Percentiles rank a stretch among this genome's conserved stretches.
These are phyloP conservation scores for Entophlyctis luteolus DNA, from an alignment of 192 early-diverging fungal species.

Conservation along the genomic window DNA sequence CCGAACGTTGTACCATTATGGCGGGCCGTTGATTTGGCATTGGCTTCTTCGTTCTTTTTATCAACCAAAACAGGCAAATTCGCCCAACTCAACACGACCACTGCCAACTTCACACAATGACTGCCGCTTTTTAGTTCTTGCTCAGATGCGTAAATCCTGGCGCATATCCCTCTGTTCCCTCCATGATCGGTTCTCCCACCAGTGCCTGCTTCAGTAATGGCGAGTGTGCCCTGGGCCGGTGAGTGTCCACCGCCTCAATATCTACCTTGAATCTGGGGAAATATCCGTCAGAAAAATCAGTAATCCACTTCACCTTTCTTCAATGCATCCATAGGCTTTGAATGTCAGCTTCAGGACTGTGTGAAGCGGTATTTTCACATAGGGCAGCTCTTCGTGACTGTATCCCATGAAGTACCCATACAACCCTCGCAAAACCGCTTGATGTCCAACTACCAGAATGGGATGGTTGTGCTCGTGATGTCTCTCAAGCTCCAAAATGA, in stretches of 20 bases:
- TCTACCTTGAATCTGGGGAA: slow-evolving; percentile 70
- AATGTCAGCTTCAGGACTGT: slow-evolving; percentile 95
- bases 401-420: slow-evolving; percentile 97
- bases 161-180: too few relatives aligned
- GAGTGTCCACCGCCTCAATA: slow-evolving; percentile 97
- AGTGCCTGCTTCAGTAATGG: background rate
- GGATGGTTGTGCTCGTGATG: slow-evolving; percentile 70
- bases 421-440: slow-evolving; percentile 94
- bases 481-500: slow-evolving; percentile 98
- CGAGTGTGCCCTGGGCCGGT: slow-evolving; percentile 46
- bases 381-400: slow-evolving; percentile 91
- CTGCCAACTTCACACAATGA: too few relatives aligned
- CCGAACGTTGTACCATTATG: background rate
- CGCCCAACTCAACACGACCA: too few relatives aligned
- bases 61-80: too few relatives aligned
- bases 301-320: slow-evolving; percentile 69
- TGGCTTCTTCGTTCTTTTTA: too few relatives aligned
- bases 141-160: too few relatives aligned
- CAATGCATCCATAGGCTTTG: slow-evolving; percentile 92
- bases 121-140: too few relatives aligned
- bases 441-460: slow-evolving; percentile 95
- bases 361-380: slow-evolving; percentile 97
- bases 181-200: background rate
- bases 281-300: background rate
- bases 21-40: background rate